A percentile compares a stretch with the other conserved stretches of the same genome.
phyloP scores from a whole-genome alignment of 202 grass and related monocot species.

The Musa balbisiana region DNA sequence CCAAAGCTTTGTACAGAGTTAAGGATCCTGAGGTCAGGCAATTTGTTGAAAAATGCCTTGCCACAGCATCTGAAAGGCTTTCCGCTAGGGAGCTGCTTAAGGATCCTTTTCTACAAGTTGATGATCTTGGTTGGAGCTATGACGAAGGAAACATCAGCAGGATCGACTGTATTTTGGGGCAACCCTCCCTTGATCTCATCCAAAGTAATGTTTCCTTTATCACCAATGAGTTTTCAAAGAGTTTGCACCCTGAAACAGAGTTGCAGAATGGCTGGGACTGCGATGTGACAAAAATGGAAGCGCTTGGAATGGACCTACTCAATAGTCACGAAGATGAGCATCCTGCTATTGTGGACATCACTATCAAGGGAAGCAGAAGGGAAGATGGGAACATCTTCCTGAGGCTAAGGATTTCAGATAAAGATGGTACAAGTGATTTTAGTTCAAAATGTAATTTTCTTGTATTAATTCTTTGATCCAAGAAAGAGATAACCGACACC shows the following conservation, averaged over 20 bases:
- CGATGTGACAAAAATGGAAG: constrained; percentile 32
- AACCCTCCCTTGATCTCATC: constrained; percentile 30
- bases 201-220: constrained; percentile 40
- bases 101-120: constrained; percentile 29
- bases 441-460: neutral
- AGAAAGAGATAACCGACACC: neutral
- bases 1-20: constrained; percentile 19
- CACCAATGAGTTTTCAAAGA: constrained; percentile 43
- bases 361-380: constrained; percentile 79
- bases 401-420: constrained; percentile 65
- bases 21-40: constrained; percentile 18
- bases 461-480: neutral
- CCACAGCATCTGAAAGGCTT: constrained; percentile 18
- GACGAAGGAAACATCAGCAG: constrained; percentile 31
- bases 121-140: constrained; percentile 27
- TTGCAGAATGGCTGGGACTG: constrained; percentile 56
- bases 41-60: constrained; percentile 27
- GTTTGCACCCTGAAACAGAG: constrained; percentile 40
- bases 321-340: constrained; percentile 64
- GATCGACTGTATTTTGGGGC: constrained; percentile 21
- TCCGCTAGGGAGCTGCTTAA: constrained; percentile 20
- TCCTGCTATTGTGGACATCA: constrained; percentile 64
- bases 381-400: constrained; percentile 78
- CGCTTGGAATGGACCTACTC: constrained; percentile 68
- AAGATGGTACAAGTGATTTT: constrained; percentile 45